Conservation (phyloP, 163 green algal genomes). For the Volvox carteri region DNA sequence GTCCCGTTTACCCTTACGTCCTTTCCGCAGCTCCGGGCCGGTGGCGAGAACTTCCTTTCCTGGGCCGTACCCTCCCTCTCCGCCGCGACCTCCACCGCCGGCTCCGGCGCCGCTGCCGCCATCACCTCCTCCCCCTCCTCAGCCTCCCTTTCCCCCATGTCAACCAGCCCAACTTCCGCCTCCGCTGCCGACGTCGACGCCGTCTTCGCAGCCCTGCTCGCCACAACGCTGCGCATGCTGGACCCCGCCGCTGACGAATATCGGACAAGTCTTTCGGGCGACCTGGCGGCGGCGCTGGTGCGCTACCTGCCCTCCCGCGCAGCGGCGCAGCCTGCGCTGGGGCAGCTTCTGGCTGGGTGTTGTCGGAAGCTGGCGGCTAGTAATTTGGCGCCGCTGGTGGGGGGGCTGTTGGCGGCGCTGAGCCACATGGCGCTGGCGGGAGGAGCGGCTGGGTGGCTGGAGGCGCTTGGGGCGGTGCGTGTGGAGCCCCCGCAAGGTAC, state of each 20-base stretch:
- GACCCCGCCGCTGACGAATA: constrained; percentile 64
- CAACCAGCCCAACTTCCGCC: constrained; percentile 3
- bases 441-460: constrained; percentile 66
- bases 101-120: constrained; percentile 40
- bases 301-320: background rate
- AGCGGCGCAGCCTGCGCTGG: constrained; percentile 31
- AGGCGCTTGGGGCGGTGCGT: constrained; percentile 69
- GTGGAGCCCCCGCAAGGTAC: constrained; percentile 43
- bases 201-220: constrained; percentile 60
- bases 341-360: constrained; percentile 43
- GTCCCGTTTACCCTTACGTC: too few relatives aligned
- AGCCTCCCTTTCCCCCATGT: constrained; percentile 52
- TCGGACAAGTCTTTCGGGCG: constrained; percentile 22
- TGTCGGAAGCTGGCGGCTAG: constrained; percentile 55
- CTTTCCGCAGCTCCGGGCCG: constrained; percentile 29
- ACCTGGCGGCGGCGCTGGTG: constrained; percentile 17
- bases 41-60: constrained; percentile 24
- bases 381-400: constrained; percentile 71
- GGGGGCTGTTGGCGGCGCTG: constrained; percentile 75
- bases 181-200: constrained; percentile 11
- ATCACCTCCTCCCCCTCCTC: constrained; percentile 45
- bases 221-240: constrained; percentile 67
- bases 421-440: constrained; percentile 63
- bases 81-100: background rate
- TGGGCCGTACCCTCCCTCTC: constrained; percentile 20